A percentile compares a stretch with the other conserved stretches of the same genome.
These are phyloP conservation scores for Neurospora sp. DNA, from an alignment of 495 filamentous ascomycete genomes.

Conservation along the genomic window DNA sequence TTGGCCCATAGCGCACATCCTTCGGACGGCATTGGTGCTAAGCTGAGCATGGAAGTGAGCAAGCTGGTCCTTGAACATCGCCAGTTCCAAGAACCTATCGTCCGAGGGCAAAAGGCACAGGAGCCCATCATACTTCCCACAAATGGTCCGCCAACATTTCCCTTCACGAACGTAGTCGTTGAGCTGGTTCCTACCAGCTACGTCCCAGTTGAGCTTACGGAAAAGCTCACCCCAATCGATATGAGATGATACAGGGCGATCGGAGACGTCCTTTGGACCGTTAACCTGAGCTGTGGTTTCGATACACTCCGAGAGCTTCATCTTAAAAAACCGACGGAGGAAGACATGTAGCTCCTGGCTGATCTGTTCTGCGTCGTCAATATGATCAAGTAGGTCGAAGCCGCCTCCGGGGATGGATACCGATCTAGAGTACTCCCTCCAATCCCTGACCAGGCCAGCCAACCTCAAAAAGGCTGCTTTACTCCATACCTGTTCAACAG, in stretches of 20 bases:
- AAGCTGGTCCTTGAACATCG: slow-evolving; percentile 14
- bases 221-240: slow-evolving; percentile 7
- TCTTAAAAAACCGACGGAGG: slow-evolving; percentile 17
- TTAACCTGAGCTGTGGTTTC: neutral
- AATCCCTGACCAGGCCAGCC: slow-evolving; percentile 14
- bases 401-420: neutral
- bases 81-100: slow-evolving; percentile 10
- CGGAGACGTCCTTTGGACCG: neutral
- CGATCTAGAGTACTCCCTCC: slow-evolving; percentile 7
- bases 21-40: slow-evolving; percentile 7
- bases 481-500: slow-evolving; percentile 1
- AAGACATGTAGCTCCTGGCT: slow-evolving; percentile 15
- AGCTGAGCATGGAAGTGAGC: slow-evolving; percentile 12
- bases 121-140: slow-evolving; percentile 13
- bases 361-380: slow-evolving; percentile 5
- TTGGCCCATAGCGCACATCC: slow-evolving; percentile 14
- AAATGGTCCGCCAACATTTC: slow-evolving; percentile 22
- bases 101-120: slow-evolving; percentile 15
- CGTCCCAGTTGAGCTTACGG: slow-evolving; percentile 13
- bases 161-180: slow-evolving; percentile 22
- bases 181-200: slow-evolving; percentile 7
- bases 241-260: neutral
- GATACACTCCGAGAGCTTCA: slow-evolving; percentile 10
- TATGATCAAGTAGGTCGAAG: slow-evolving; percentile 9
- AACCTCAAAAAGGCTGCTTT: slow-evolving; percentile 18